phyloP scores from a whole-genome alignment of 805 yeast genomes.

The Metschnikowia proteae region DNA sequence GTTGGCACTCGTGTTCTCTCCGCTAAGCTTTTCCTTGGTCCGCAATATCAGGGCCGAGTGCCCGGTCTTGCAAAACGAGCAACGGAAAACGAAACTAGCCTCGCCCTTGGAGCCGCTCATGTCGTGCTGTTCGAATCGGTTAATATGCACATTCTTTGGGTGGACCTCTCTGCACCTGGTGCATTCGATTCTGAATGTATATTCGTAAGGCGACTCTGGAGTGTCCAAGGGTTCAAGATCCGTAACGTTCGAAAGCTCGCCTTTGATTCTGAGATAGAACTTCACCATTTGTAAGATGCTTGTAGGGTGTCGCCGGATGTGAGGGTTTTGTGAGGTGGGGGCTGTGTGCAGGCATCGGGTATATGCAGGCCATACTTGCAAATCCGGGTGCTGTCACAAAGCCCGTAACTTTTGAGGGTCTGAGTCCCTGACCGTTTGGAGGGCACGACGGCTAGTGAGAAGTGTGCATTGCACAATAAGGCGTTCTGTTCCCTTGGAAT shows the following conservation, averaged over 20 bases:
- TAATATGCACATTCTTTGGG: conserved; percentile 64
- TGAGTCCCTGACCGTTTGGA: too few relatives aligned
- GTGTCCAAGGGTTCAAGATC: conserved; percentile 59
- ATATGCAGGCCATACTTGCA: background rate
- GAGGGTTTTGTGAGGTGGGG: background rate
- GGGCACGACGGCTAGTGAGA: too few relatives aligned
- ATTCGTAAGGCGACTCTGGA: conserved; percentile 61
- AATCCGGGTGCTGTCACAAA: too few relatives aligned
- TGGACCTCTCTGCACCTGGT: conserved; percentile 77
- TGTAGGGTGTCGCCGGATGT: background rate
- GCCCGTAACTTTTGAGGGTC: too few relatives aligned
- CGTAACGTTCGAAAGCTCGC: conserved; percentile 53
- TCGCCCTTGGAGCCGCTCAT: conserved; percentile 73
- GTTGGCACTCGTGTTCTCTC: conserved; percentile 41
- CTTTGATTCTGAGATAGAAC: conserved; percentile 36
- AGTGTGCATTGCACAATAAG: too few relatives aligned
- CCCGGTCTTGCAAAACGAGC: conserved; percentile 57
- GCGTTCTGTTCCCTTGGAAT: too few relatives aligned
- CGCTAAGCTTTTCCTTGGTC: conserved; percentile 29
- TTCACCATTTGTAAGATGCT: conserved; percentile 29
- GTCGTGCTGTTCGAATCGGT: conserved; percentile 61
- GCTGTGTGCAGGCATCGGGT: background rate
- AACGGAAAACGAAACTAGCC: conserved; percentile 76
- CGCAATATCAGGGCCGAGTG: conserved; percentile 34
- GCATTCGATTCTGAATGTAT: conserved; percentile 70